Evolutionary conservation across 495 filamentous ascomycete genomes (phyloP).

Genomic region (Hyphodiscus hymeniophilus): DNA sequence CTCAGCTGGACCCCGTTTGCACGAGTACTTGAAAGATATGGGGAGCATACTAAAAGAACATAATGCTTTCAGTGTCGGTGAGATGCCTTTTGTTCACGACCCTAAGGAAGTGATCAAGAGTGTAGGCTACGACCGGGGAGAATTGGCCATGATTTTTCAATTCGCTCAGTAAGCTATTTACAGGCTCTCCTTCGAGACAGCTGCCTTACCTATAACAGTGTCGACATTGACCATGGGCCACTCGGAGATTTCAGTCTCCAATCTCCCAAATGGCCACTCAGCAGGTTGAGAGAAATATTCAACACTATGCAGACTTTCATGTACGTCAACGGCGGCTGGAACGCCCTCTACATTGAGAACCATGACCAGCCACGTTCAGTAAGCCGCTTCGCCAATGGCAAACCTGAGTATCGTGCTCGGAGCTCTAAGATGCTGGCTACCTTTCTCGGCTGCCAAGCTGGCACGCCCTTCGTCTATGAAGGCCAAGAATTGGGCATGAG

Average conservation of each 20-base stretch:
- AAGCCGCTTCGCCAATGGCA: constrained; percentile 45
- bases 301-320: constrained; percentile 62
- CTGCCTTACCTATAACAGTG: constrained; percentile 35
- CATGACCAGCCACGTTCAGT: constrained; percentile 62
- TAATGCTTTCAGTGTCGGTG: constrained; percentile 62
- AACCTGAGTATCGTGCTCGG: constrained; percentile 34
- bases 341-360: constrained; percentile 65
- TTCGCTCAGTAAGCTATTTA: constrained; percentile 52
- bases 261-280: constrained; percentile 38
- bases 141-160: constrained; percentile 73
- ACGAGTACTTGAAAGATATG: constrained; percentile 50
- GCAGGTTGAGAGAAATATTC: constrained; percentile 50
- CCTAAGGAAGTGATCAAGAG: constrained; percentile 49
- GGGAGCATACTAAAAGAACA: constrained; percentile 53
- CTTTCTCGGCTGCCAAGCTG: constrained; percentile 48
- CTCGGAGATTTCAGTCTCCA: constrained; percentile 39
- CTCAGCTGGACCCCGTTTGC: constrained; percentile 49
- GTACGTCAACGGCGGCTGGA: constrained; percentile 64
- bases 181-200: constrained; percentile 30
- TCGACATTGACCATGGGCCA: constrained; percentile 49
- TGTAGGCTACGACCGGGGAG: constrained; percentile 48
- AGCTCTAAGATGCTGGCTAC: constrained; percentile 59
- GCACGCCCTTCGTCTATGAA: constrained; percentile 67
- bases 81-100: constrained; percentile 57
- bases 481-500: constrained; percentile 72